Evolutionary conservation across 75 land plant genomes (phyloP).

Genomic region (Sequoia sempervirens): DNA sequence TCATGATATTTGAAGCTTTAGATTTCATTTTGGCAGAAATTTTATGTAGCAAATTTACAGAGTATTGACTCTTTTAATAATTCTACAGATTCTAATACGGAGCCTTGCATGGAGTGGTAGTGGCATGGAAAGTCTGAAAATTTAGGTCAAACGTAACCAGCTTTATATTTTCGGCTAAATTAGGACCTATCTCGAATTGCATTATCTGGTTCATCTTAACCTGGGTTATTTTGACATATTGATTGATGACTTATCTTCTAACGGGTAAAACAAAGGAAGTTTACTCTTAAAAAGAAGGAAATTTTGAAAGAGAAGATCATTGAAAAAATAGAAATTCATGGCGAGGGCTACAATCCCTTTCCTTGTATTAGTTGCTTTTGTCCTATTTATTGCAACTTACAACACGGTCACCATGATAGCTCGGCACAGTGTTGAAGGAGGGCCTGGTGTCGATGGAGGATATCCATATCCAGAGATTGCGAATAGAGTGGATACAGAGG

Average conservation of each 20-base stretch:
- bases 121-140: neutral
- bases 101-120: neutral
- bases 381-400: conserved; percentile 67
- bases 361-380: conserved; percentile 52
- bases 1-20: neutral
- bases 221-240: neutral
- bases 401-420: conserved; percentile 60
- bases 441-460: neutral
- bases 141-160: neutral
- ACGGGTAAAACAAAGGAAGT: neutral
- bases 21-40: neutral
- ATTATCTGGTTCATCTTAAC: neutral
- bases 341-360: conserved; percentile 42
- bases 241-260: neutral
- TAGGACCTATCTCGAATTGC: neutral
- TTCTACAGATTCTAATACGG: neutral
- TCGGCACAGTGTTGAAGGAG: conserved; percentile 13
- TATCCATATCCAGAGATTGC: conserved; percentile 2
- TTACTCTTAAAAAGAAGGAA: neutral
- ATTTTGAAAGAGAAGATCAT: neutral
- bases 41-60: neutral
- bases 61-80: neutral
- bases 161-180: neutral
- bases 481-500: neutral
- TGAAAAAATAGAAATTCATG: conserved; percentile 39